Base-by-base conservation (phyloP, 2,329 filamentous ascomycete species). In the Fusarium subtropicale region DNA sequence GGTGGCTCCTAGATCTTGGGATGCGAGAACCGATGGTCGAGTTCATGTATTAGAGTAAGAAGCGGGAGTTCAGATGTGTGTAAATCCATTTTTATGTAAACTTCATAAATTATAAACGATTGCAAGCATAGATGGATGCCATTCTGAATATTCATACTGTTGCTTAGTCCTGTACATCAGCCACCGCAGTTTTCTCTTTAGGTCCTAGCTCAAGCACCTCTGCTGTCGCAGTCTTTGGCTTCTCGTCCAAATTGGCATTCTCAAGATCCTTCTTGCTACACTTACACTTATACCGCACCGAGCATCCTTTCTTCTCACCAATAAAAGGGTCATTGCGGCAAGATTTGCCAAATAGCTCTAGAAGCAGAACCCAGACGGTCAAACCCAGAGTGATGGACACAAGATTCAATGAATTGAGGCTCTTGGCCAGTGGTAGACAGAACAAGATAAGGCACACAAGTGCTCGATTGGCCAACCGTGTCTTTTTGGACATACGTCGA, bases 281-380 rank as follows among this genome's bases (percentile, higher is more conserved):
- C 48, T 72, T 75, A 7, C 83, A 83, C 20, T 76, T 80, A 69
- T 86, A 86, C 20, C 72, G 76, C 39, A 77, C 71, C 33, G 77
- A 78, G 18, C 75, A 74, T 8, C 70, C 72, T 45, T 70, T 76
- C 56, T 75, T 78, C 47, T 78, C 77, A 2, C 79, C 79, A 38
- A 82, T 82, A 58, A 86, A 83, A 3, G 76, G 75, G 42, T 86
- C 81, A 39, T 80, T 79, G 13, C 75, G 76, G 69, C 80, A 84
- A 38, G 83, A 84, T 42, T 79, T 81, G 10, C 85, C 85, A 73
- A 80, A 85, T 3, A 87, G 71, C 72, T 87, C 85, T 5, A 86
- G 63, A 7, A 81, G 60, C 46, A 87, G 75, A 1, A 86, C 81
- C 76, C 82, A 84, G 16, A 81, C 71, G 1, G 82, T 75, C 22